Conservation (phyloP, 805 yeast species). For the Lipomyces japonicus region DNA sequence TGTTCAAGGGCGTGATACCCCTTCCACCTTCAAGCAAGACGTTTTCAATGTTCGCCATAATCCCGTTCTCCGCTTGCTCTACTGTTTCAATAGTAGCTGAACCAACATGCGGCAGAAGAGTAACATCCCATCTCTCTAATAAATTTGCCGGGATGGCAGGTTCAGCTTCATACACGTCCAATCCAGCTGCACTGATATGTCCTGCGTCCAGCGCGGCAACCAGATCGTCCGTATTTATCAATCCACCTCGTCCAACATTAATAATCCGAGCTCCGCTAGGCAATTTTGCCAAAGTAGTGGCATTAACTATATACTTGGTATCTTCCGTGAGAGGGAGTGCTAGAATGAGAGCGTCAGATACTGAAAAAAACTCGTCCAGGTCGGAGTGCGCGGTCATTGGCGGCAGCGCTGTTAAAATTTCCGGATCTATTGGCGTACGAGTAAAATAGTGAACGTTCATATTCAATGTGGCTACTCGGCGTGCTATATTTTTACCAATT, state of each 20-base stretch:
- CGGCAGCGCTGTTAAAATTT: constrained; percentile 43
- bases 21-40: constrained; percentile 7
- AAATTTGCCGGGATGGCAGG: constrained; percentile 51
- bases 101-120: constrained; percentile 56
- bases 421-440: constrained; percentile 46
- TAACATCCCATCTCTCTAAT: constrained; percentile 44
- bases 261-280: constrained; percentile 52
- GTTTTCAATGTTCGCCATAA: constrained; percentile 8
- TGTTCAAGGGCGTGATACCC: constrained; percentile 7
- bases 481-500: constrained; percentile 55
- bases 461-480: constrained; percentile 49
- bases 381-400: constrained; percentile 36
- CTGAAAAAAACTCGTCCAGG: constrained; percentile 48
- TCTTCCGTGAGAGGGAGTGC: constrained; percentile 51
- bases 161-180: constrained; percentile 58
- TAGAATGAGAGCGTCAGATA: constrained; percentile 49
- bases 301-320: constrained; percentile 50
- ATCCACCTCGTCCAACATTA: constrained; percentile 60
- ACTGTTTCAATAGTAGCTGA: constrained; percentile 39
- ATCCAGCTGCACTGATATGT: constrained; percentile 50
- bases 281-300: constrained; percentile 45
- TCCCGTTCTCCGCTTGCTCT: constrained; percentile 3
- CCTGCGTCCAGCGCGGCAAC: constrained; percentile 48
- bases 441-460: constrained; percentile 53
- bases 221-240: constrained; percentile 52